Evolutionary conservation across 2,329 filamentous ascomycete genomes (phyloP).

Genomic region (Kalmusia sp.): DNA sequence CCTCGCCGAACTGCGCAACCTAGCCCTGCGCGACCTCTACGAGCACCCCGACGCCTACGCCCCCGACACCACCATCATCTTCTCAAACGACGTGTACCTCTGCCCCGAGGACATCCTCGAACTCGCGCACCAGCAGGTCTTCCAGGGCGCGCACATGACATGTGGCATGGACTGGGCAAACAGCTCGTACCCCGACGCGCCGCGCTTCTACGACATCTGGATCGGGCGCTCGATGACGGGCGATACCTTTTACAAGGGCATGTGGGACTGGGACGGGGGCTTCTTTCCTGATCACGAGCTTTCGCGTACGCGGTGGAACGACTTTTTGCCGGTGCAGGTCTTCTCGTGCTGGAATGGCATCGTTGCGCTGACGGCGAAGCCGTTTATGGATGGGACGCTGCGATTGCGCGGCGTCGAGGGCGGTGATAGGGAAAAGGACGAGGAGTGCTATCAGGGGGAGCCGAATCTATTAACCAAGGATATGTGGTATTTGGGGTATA

Average conservation of each 20-base stretch:
- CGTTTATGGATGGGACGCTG: neutral
- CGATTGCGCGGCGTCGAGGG: neutral
- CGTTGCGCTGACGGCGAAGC: neutral
- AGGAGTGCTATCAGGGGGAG: conserved; percentile 4
- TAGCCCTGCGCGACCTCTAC: conserved; percentile 58
- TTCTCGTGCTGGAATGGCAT: conserved; percentile 6
- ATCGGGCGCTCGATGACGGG: conserved; percentile 60
- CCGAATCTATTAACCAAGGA: neutral
- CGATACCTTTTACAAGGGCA: conserved; percentile 63
- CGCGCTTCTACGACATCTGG: conserved; percentile 66
- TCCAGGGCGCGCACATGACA: conserved; percentile 61
- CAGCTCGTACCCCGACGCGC: conserved; percentile 40
- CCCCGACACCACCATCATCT: conserved; percentile 86
- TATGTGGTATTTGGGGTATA: neutral
- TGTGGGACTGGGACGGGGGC: conserved; percentile 19
- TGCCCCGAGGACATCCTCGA: conserved; percentile 64
- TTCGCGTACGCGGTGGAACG: neutral
- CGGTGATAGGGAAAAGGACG: neutral
- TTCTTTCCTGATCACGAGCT: neutral
- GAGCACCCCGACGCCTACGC: conserved; percentile 83
- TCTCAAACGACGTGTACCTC: conserved; percentile 80
- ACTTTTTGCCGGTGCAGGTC: neutral
- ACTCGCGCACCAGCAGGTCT: conserved; percentile 57
- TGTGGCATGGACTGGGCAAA: conserved; percentile 67
- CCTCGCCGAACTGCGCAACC: conserved; percentile 61